phyloP scores from a whole-genome alignment of 495 filamentous ascomycete species.

The Neurospora sp. region DNA sequence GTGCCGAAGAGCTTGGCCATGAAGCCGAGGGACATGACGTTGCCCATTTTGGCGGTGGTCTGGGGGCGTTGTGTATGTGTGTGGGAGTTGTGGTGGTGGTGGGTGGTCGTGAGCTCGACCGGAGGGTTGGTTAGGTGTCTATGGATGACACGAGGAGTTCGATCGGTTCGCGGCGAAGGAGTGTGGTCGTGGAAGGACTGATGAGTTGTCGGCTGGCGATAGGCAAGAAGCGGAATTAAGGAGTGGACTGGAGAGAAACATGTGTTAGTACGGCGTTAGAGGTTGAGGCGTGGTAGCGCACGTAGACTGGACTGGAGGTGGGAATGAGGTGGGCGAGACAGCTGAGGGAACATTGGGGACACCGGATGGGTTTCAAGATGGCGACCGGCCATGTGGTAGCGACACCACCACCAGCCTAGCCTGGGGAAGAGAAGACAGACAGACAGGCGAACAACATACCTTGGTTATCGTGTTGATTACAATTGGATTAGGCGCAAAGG shows the following conservation, averaged over 20 bases:
- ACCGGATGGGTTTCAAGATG: neutral
- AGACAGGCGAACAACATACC: neutral
- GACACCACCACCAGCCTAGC: neutral
- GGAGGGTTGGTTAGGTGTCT: neutral
- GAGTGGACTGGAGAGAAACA: neutral
- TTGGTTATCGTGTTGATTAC: neutral
- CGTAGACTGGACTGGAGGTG: neutral
- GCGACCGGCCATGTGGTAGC: neutral
- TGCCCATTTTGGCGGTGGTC: slow-evolving; percentile 13
- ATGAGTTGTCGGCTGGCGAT: neutral
- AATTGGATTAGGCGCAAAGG: neutral
- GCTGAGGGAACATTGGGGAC: neutral
- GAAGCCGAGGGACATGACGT: slow-evolving; percentile 13
- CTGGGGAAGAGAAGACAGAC: neutral
- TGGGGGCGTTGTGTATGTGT: neutral
- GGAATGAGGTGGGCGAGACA: neutral
- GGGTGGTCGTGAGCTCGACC: neutral
- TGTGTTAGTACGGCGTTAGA: neutral
- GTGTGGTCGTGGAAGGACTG: neutral
- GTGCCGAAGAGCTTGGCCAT: slow-evolving; percentile 96
- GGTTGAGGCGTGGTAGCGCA: neutral
- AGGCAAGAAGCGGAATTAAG: neutral
- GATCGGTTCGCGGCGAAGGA: neutral
- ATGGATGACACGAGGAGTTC: neutral
- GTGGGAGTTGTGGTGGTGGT: neutral